Base-by-base conservation (phyloP, 2,329 filamentous ascomycete genomes). In the Cytospora leucostoma region DNA sequence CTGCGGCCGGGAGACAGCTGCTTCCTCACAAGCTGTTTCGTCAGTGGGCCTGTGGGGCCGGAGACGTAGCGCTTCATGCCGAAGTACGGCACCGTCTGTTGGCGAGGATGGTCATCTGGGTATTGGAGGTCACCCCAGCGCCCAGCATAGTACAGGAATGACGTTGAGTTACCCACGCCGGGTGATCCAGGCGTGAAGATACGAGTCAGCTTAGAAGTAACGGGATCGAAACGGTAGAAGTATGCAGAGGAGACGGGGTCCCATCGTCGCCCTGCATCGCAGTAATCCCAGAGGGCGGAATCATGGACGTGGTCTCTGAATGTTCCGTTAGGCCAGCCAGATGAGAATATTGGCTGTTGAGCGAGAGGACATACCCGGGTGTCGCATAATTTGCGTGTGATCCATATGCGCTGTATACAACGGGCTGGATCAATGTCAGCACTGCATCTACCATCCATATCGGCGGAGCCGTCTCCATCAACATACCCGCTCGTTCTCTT, bases 191-290 rank as follows among this genome's bases (percentile, higher is more conserved):
- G 54, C 19, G n/a, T 52, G 17, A 44, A 56, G 1, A 73, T 54
- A 1, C 65, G 65, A 0, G 68, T 72, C 2, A 76, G 37, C 0
- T 59, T 67, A 32, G 66, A 69, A 1, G 67, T 69, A 1, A 63
- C 37, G 7, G 72, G 66, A n/a, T 76, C 64, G 53, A 74, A 70
- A 35, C 67, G 71, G 51, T 75, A 76, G 50, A 75, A 76, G 63
- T 75, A 74, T 15, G 75, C 75, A 1, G 74, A 75, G 3, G 71
- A 68, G 1, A 75, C 57, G 0, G 75, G 75, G 56, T 77, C 73
- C 75, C 74, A 76, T 7, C 61, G 67, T 19, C 64, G 67, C 0
- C 75, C 75, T 47, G 69, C 64, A n/a, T 75, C 69, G 51, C 75
- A 76, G 38, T 72, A 73, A 61, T 76, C 75, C 12, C 73, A 35